phyloP scores from a whole-genome alignment of 345 rosid genomes.

The Rhodamnia argentea region DNA sequence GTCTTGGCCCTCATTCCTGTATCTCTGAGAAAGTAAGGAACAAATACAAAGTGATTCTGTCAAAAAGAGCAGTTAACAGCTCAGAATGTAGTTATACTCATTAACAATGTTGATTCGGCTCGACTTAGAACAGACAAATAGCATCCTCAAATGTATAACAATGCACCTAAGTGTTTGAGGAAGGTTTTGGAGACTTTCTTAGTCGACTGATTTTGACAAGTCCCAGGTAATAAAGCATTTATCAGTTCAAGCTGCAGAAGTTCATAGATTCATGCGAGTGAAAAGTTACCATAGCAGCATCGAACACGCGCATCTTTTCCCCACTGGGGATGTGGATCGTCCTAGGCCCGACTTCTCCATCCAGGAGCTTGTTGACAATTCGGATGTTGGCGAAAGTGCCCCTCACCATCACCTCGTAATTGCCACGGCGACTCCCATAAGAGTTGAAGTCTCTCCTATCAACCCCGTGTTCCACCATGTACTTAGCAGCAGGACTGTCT shows the following conservation, averaged over 20 bases:
- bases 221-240: background rate
- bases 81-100: background rate
- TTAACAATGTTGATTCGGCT: background rate
- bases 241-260: background rate
- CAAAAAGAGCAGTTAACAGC: background rate
- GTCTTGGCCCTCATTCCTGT: constrained; percentile 56
- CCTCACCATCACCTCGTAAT: constrained; percentile 77
- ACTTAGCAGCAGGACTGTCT: constrained; percentile 85
- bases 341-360: constrained; percentile 88
- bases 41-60: background rate
- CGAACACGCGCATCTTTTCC: constrained; percentile 66
- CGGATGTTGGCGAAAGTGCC: constrained; percentile 82
- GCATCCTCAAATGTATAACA: background rate
- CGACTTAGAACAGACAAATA: background rate
- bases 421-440: constrained; percentile 85
- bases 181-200: background rate
- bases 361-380: constrained; percentile 61
- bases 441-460: constrained; percentile 79
- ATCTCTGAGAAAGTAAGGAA: constrained; percentile 29
- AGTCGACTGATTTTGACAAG: background rate
- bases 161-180: background rate
- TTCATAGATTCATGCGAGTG: background rate
- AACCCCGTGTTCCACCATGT: constrained; percentile 70
- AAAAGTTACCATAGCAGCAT: constrained; percentile 66
- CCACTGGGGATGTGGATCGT: constrained; percentile 73